Evolutionary conservation across 257 asterid species (phyloP).

Genomic region (Linderniella brevidens): DNA sequence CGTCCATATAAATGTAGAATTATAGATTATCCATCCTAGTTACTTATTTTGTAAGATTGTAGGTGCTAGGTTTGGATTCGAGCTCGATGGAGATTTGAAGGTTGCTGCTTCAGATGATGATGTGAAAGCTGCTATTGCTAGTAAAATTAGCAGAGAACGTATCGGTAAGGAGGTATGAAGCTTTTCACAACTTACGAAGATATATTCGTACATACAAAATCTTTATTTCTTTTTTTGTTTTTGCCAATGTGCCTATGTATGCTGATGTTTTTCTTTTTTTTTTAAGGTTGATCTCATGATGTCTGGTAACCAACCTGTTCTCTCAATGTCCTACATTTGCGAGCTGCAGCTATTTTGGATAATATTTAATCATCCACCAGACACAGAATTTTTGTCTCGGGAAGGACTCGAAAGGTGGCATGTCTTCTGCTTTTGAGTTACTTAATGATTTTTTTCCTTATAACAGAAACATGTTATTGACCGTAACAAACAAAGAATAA

Average conservation of each 20-base stretch:
- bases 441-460: not conserved
- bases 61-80: conserved; percentile 85
- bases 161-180: conserved; percentile 68
- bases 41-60: conserved; percentile 12
- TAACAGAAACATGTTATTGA: not conserved
- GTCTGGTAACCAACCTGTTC: conserved; percentile 63
- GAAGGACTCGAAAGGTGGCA: conserved; percentile 61
- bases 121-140: conserved; percentile 58
- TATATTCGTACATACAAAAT: not conserved
- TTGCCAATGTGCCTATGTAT: not conserved
- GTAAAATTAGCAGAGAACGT: conserved; percentile 91
- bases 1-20: not conserved
- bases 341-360: conserved; percentile 66
- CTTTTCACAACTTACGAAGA: not conserved
- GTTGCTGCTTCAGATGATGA: conserved; percentile 67
- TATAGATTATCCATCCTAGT: not conserved
- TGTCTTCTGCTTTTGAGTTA: not conserved
- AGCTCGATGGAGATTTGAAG: conserved; percentile 67
- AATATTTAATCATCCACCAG: conserved; percentile 57
- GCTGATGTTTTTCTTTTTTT: not conserved
- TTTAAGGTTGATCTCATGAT: conserved; percentile 82
- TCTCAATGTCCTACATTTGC: conserved; percentile 51
- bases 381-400: conserved; percentile 31
- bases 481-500: no score
- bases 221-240: not conserved